A percentile compares a stretch with the other conserved stretches of the same genome.
These are phyloP conservation scores for Cylindrotheca fusiformis DNA, from an alignment of 108 stramenopile genomes.

Conservation along the genomic window DNA sequence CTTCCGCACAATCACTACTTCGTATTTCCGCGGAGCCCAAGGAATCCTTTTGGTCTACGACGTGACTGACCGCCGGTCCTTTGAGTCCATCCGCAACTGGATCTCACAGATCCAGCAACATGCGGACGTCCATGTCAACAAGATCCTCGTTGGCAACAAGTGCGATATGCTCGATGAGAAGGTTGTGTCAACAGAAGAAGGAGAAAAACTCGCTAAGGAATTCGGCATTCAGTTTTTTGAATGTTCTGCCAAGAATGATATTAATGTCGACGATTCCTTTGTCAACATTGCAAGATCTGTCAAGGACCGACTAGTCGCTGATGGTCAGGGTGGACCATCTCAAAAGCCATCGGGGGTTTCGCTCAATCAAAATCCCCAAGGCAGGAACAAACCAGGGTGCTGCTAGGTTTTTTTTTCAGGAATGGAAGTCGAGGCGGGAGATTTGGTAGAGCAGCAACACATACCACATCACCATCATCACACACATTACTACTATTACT, in stretches of 20 bases:
- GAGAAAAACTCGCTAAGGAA: conserved; percentile 88
- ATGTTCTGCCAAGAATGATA: conserved; percentile 95
- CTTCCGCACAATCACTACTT: conserved; percentile 94
- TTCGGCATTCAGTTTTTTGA: conserved; percentile 97
- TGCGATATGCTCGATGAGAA: conserved; percentile 96
- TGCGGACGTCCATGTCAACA: conserved; percentile 95
- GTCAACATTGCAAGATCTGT: conserved; percentile 77
- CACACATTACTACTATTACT: no score
- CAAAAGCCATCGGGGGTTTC: conserved; percentile 17
- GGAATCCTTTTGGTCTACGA: conserved; percentile 99
- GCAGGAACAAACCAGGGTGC: conserved; percentile 26
- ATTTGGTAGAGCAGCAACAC: no score
- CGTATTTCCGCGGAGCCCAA: conserved; percentile 96
- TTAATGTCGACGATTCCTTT: conserved; percentile 90
- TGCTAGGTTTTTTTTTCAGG: conserved; percentile 17
- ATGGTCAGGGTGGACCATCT: conserved; percentile 77
- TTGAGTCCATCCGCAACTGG: conserved; percentile 98
- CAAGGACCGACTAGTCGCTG: conserved; percentile 80
- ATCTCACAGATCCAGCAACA: conserved; percentile 97
- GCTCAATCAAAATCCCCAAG: conserved; percentile 6
- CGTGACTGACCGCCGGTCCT: conserved; percentile 97
- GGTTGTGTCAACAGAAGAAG: conserved; percentile 94
- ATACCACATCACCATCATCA: no score
- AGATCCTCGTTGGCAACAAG: conserved; percentile 98
- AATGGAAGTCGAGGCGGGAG: no score